Conservation (phyloP, 352 stramenopile species). For the Globisporangium irregulare region DNA sequence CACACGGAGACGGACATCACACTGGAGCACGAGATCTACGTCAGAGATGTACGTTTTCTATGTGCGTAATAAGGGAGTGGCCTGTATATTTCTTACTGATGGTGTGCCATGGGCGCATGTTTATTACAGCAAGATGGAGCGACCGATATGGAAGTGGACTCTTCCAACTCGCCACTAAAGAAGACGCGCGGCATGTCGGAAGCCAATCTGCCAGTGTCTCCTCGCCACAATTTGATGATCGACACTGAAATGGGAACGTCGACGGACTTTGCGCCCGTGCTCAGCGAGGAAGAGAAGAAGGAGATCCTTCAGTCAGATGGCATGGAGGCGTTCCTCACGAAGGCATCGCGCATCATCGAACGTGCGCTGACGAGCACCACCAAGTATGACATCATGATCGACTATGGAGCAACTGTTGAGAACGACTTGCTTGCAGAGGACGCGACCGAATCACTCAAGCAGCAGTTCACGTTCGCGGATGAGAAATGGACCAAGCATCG, state of each 20-base stretch:
- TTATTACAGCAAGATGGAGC: conserved; percentile 15
- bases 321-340: conserved; percentile 76
- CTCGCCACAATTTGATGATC: conserved; percentile 42
- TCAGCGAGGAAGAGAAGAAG: conserved; percentile 64
- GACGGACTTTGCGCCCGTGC: conserved; percentile 19
- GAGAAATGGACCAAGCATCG: conserved; percentile 81
- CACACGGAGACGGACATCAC: conserved; percentile 83
- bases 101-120: background rate
- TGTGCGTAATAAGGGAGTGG: background rate
- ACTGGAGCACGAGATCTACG: conserved; percentile 71
- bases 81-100: background rate
- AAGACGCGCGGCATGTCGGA: conserved; percentile 24
- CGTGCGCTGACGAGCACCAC: conserved; percentile 68
- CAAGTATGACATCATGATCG: conserved; percentile 85
- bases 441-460: conserved; percentile 63
- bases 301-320: conserved; percentile 65
- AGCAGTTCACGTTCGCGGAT: conserved; percentile 68
- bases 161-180: conserved; percentile 33
- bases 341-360: conserved; percentile 78
- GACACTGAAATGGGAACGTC: conserved; percentile 40
- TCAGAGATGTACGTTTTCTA: conserved; percentile 22
- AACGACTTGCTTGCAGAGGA: conserved; percentile 54
- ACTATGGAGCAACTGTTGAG: conserved; percentile 77
- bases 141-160: conserved; percentile 47
- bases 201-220: conserved; percentile 29